These are phyloP conservation scores for Aspergillus ochraceus DNA, from an alignment of 2,329 filamentous ascomycete species.

Conservation along the genomic window DNA sequence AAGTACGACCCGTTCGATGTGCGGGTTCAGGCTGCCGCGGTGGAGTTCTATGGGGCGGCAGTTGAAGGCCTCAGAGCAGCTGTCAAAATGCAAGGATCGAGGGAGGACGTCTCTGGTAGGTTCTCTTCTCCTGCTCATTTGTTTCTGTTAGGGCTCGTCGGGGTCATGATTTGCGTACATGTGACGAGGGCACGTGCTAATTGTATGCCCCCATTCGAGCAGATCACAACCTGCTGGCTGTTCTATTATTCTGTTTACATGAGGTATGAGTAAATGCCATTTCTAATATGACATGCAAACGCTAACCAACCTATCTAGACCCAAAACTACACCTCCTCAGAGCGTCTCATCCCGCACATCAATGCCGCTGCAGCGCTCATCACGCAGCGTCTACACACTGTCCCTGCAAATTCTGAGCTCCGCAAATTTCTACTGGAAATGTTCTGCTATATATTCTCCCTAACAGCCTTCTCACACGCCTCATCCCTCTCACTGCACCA, in stretches of 20 bases:
- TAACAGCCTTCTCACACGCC: constrained; percentile 4
- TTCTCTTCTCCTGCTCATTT: background rate
- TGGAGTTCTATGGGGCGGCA: constrained; percentile 7
- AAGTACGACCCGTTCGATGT: constrained; percentile 5
- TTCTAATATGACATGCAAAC: too few species aligned
- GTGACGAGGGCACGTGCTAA: background rate
- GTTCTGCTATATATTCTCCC: constrained; percentile 11
- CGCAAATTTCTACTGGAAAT: constrained; percentile 5
- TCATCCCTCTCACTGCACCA: background rate
- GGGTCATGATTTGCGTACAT: too few species aligned
- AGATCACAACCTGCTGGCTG: constrained; percentile 8
- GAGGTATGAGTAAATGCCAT: background rate
- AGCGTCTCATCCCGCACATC: constrained; percentile 9
- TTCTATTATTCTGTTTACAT: constrained; percentile 9
- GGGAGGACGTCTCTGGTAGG: background rate
- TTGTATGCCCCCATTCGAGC: background rate
- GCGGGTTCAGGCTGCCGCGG: background rate
- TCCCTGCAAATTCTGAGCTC: background rate
- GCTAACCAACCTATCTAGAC: background rate
- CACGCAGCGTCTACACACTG: background rate
- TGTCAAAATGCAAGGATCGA: background rate
- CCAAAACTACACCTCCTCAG: constrained; percentile 4
- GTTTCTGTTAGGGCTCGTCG: too few species aligned
- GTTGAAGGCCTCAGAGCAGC: background rate
- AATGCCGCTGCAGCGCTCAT: constrained; percentile 10